These are phyloP conservation scores for Tetrahymena elliotti DNA, from an alignment of 73 alveolate genomes.

Conservation along the genomic window DNA sequence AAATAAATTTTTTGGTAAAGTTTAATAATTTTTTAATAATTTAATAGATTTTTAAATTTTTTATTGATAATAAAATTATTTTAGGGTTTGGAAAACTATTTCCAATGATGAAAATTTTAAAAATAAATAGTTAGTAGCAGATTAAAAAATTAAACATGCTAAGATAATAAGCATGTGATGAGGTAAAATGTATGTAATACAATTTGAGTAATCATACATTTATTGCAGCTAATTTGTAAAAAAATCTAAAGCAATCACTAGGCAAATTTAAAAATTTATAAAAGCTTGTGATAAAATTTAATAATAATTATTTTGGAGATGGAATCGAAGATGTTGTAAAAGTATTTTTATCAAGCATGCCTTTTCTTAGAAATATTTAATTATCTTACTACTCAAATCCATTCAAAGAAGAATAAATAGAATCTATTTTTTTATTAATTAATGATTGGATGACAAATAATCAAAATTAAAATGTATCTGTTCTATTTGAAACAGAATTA, in stretches of 20 bases:
- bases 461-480: not conserved
- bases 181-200: not conserved
- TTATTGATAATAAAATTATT: not conserved
- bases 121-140: not conserved
- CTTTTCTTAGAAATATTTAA: not conserved
- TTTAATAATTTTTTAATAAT: not conserved
- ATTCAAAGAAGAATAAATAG: not conserved
- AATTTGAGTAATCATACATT: not conserved
- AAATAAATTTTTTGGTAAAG: not conserved
- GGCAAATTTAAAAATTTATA: not conserved
- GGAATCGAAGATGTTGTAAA: not conserved
- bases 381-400: not conserved
- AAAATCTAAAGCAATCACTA: not conserved
- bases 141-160: not conserved
- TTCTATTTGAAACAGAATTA: not conserved
- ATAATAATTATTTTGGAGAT: not conserved
- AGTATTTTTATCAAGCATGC: not conserved
- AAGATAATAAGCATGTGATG: not conserved
- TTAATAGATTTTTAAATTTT: not conserved
- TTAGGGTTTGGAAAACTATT: not conserved
- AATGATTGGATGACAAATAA: not conserved
- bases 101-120: not conserved
- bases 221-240: not conserved
- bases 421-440: not conserved
- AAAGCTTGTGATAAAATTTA: not conserved